Evolutionary conservation across 352 stramenopile species (phyloP).

Genomic region (Peronospora destructor): DNA sequence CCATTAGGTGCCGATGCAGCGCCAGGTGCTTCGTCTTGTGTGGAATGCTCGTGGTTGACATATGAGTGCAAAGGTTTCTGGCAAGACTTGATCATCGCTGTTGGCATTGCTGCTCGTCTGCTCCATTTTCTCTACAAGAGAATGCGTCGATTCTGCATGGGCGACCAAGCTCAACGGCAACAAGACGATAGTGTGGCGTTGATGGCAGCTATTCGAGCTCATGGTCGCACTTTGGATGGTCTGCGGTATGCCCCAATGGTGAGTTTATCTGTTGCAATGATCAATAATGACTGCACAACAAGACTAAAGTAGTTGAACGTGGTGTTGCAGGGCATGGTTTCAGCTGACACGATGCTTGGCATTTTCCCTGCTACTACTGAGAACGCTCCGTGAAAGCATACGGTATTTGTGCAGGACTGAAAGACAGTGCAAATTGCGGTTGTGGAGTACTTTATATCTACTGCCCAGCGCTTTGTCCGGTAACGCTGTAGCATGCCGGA

Average conservation of each 20-base stretch:
- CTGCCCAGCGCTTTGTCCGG: too few species aligned
- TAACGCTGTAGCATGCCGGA: too few species aligned
- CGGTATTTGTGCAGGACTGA: neutral
- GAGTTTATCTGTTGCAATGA: conserved; percentile 4
- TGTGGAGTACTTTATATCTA: too few species aligned
- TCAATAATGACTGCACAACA: neutral
- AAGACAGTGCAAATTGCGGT: too few species aligned
- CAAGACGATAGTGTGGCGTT: conserved; percentile 39
- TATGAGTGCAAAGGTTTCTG: conserved; percentile 53
- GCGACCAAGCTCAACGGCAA: conserved; percentile 27
- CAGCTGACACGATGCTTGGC: conserved; percentile 26
- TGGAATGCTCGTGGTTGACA: conserved; percentile 45
- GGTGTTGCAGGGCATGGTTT: conserved; percentile 26
- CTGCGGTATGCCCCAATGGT: conserved; percentile 42
- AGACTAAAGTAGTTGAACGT: conserved; percentile 7
- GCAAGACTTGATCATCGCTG: conserved; percentile 34
- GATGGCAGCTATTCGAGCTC: conserved; percentile 38
- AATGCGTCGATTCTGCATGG: conserved; percentile 23
- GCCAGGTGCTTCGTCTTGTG: conserved; percentile 31
- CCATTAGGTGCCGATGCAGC: conserved; percentile 28
- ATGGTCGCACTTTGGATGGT: conserved; percentile 37
- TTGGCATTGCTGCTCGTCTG: conserved; percentile 16
- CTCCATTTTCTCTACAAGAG: conserved; percentile 26
- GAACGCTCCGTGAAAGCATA: conserved; percentile 1
- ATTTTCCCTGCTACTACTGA: neutral